Evolutionary conservation across 2,329 filamentous ascomycete species (phyloP), one percentile per base, ranked within the genome.

Genomic region (Didymosphaeria variabile): DNA sequence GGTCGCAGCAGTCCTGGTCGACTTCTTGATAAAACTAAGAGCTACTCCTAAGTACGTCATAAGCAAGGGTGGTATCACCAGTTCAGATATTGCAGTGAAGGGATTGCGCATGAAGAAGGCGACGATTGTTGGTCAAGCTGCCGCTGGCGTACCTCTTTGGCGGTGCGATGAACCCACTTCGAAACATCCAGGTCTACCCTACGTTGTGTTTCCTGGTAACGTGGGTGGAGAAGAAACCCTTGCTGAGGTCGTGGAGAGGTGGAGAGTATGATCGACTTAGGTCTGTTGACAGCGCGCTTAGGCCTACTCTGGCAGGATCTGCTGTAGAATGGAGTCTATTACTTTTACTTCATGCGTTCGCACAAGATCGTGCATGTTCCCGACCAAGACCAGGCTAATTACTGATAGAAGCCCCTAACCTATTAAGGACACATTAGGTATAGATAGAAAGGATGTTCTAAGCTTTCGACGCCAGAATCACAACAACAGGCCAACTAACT

Each of bases 61-160:
- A 68, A 85, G 85, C 0, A 88, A 84, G 72, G 86, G 86, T 0
- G 86, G 86, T 10, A 88, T 88, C 46, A 88, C 87, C 0, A 85
- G 83, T 0, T 87, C 84, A 0, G 86, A 88, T 54, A 84, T 84
- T 67, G 86, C 86, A 0, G 87, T 84, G 0, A 87, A 88, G 55
- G 85, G 84, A 0, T 66, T 89, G 13, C 77, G 76, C 17, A 83
- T 88, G 74, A 84, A 84, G 69, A 77, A 81, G 31, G 86, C 86
- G 5, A 81, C 77, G 62, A 81, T 88, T 42, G 76, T 87, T 0
- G 86, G 86, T 0, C 86, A 88, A 64, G 86, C 86, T 0, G 84
- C 85, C 0, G 79, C 85, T 0, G 86, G 86, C 1, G 84, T 88
- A 9, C 86, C 86, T 0, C 76, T 88, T 0, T 89, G 86, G 87